Conservation (phyloP, 1,284 basidiomycete species). For the Violaceomyces palustris region DNA sequence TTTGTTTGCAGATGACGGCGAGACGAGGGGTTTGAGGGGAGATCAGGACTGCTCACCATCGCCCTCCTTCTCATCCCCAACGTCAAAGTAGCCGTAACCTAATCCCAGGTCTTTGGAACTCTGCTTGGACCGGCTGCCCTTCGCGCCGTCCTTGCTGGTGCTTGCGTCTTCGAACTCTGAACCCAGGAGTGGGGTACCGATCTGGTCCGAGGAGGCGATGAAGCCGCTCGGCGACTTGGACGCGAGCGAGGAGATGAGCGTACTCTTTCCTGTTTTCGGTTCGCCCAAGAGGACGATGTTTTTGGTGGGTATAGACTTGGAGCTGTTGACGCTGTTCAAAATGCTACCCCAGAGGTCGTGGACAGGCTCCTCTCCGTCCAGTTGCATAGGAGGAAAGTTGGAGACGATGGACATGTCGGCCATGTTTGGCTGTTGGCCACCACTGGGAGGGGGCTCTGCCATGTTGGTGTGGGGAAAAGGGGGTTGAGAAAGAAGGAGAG, state of each 20-base stretch:
- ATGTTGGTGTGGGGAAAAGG: too few species aligned
- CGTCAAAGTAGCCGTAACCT: conserved; percentile 43
- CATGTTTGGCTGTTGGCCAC: not conserved
- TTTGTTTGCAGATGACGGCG: too few species aligned
- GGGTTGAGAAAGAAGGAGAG: too few species aligned
- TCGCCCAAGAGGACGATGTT: conserved; percentile 72
- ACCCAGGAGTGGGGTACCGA: not conserved
- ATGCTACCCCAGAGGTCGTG: conserved; percentile 82
- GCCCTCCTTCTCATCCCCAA: conserved; percentile 38
- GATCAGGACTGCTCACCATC: conserved; percentile 24
- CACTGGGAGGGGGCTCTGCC: too few species aligned
- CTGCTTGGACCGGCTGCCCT: not conserved
- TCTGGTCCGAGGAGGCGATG: conserved; percentile 1
- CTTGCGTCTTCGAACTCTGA: conserved; percentile 1
- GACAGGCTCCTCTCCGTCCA: not conserved
- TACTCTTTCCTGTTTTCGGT: conserved; percentile 70
- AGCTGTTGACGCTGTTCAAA: conserved; percentile 76
- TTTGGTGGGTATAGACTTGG: conserved; percentile 76
- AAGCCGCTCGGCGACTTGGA: conserved; percentile 53
- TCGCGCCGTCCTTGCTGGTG: not conserved
- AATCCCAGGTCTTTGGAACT: conserved; percentile 27
- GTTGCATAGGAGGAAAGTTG: too few species aligned
- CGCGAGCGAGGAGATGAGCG: conserved; percentile 62
- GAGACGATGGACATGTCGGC: not conserved
- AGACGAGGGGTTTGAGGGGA: not conserved